A percentile compares a stretch with the other conserved stretches of the same genome.
Evolutionary conservation across 139 green algal species (phyloP).

Genomic region (Asterochloris erici): DNA sequence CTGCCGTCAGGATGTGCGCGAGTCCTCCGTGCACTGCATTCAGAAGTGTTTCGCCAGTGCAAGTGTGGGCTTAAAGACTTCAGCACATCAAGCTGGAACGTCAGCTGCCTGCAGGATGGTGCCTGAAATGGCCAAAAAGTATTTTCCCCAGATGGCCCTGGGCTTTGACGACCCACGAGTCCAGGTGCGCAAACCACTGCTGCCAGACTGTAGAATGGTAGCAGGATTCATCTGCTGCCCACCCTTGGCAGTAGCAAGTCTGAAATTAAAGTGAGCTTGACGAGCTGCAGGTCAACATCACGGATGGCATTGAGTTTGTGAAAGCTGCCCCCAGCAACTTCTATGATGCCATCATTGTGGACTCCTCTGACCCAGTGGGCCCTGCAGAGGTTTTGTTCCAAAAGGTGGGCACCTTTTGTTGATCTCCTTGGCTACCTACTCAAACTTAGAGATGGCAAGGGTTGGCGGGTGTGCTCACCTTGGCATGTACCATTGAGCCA

Average conservation of each 20-base stretch:
- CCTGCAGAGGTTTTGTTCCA: constrained; percentile 92
- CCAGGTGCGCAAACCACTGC: constrained; percentile 1
- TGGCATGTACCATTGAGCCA: too few species aligned
- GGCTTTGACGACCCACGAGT: constrained; percentile 91
- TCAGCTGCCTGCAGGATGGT: constrained; percentile 61
- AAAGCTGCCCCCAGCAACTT: constrained; percentile 57
- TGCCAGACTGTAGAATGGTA: neutral
- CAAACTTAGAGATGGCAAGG: too few species aligned
- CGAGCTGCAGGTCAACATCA: constrained; percentile 65
- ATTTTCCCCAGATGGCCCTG: constrained; percentile 84
- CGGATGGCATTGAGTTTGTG: constrained; percentile 94
- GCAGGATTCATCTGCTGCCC: too few species aligned
- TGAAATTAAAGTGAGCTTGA: too few species aligned
- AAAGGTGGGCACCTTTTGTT: constrained; percentile 39
- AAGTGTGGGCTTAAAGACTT: neutral
- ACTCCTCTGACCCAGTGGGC: constrained; percentile 95
- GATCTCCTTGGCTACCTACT: too few species aligned
- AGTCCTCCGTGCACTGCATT: neutral
- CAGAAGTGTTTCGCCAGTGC: neutral
- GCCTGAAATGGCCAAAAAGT: constrained; percentile 83
- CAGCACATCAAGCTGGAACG: neutral
- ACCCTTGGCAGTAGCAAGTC: too few species aligned
- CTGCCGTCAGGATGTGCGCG: neutral
- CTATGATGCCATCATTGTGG: constrained; percentile 98
- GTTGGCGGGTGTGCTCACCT: too few species aligned